phyloP scores from a whole-genome alignment of 768 basidiomycete genomes.

The Boletus coccyginus region DNA sequence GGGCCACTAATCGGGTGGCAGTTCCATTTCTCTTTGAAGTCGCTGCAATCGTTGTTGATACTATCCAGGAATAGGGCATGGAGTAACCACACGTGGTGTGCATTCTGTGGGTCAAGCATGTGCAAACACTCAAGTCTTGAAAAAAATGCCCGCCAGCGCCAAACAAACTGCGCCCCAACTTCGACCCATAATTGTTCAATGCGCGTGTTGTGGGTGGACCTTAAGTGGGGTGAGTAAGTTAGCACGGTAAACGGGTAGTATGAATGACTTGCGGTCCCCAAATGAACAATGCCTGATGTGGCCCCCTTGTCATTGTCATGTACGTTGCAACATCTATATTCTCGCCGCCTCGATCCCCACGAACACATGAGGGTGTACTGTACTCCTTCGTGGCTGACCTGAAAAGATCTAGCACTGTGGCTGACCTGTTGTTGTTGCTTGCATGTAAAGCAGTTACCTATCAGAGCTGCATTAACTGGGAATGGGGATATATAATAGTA shows the following conservation, averaged over 20 bases:
- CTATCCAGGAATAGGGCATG: constrained; percentile 38
- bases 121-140: constrained; percentile 33
- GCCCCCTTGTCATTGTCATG: constrained; percentile 23
- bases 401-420: background rate
- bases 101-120: constrained; percentile 30
- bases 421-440: background rate
- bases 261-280: no score
- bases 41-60: constrained; percentile 37
- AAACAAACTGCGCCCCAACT: constrained; percentile 18
- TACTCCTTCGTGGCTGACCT: background rate
- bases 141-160: constrained; percentile 44
- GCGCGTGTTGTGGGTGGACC: no score
- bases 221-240: no score
- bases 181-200: no score
- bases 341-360: constrained; percentile 31
- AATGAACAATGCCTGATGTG: constrained; percentile 16
- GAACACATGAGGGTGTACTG: constrained; percentile 24
- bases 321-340: constrained; percentile 27
- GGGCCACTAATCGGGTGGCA: constrained; percentile 25
- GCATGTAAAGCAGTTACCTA: background rate
- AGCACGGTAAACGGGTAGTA: no score
- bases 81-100: constrained; percentile 42
- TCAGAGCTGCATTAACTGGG: no score
- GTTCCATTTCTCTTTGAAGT: constrained; percentile 40
- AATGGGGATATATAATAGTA: constrained; percentile 18